Evolutionary conservation across 2,329 filamentous ascomycete species (phyloP).

Genomic region (Fusarium torreyae): DNA sequence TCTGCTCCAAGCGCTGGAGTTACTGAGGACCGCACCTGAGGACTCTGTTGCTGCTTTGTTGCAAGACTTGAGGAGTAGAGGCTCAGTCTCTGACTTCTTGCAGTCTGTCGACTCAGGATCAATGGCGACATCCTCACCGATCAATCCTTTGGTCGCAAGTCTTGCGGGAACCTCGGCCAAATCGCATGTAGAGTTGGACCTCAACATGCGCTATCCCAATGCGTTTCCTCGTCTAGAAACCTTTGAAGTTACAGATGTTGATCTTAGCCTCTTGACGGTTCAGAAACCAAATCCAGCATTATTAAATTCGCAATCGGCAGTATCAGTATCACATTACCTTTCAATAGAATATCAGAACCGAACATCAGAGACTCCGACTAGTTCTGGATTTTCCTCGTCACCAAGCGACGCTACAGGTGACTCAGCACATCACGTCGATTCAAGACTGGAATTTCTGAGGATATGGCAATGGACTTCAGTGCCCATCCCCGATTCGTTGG

Average conservation of each 20-base stretch:
- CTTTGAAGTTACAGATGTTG: conserved; percentile 4
- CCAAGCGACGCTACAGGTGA: conserved; percentile 5
- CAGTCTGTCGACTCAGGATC: not conserved
- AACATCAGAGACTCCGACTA: not conserved
- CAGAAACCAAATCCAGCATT: not conserved
- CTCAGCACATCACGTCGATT: not conserved
- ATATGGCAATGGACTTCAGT: conserved; percentile 31
- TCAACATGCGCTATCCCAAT: conserved; percentile 16
- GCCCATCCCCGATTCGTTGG: not conserved
- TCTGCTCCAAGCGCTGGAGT: conserved; percentile 19
- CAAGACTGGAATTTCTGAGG: conserved; percentile 1
- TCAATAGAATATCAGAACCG: not conserved
- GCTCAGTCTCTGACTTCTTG: conserved; percentile 19
- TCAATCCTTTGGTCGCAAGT: not conserved
- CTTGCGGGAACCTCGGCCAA: not conserved
- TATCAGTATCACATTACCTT: fast-evolving
- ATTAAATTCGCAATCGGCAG: not conserved
- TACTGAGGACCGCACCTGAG: conserved; percentile 2
- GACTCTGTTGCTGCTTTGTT: not conserved
- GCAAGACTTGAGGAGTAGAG: not conserved
- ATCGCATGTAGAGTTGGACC: not conserved
- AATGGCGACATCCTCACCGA: not conserved
- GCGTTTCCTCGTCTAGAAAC: conserved; percentile 4
- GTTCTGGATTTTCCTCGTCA: not conserved
- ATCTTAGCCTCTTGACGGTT: conserved; percentile 2